phyloP scores from a whole-genome alignment of 2,329 filamentous ascomycete species.

The Trichoderma sp. region DNA sequence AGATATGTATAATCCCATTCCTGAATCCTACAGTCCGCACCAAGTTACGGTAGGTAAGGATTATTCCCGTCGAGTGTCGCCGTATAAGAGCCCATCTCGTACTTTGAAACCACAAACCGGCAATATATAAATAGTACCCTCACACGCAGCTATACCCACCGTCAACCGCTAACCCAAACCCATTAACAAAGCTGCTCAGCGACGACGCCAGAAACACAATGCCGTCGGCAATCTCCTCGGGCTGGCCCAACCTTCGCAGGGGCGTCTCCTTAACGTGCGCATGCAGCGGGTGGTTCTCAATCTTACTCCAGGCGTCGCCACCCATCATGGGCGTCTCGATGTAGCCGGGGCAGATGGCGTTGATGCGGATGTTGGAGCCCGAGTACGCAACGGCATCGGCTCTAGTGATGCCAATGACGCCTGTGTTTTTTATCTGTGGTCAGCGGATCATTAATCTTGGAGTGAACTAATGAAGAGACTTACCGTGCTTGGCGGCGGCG shows the following conservation, averaged over 20 bases:
- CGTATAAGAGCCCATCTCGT: neutral
- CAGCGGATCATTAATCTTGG: neutral
- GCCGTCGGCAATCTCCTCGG: slow-evolving; percentile 56
- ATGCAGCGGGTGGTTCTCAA: slow-evolving; percentile 32
- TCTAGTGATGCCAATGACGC: slow-evolving; percentile 53
- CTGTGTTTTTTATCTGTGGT: slow-evolving; percentile 19
- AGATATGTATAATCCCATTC: too few species aligned
- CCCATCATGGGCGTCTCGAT: slow-evolving; percentile 44
- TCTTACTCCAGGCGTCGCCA: slow-evolving; percentile 26
- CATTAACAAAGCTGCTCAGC: slow-evolving; percentile 40
- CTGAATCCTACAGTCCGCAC: neutral
- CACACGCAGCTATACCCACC: slow-evolving; percentile 39
- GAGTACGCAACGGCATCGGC: slow-evolving; percentile 57
- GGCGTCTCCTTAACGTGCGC: slow-evolving; percentile 37
- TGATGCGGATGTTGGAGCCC: slow-evolving; percentile 55
- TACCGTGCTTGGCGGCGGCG: slow-evolving; percentile 53
- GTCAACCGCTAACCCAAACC: slow-evolving; percentile 46
- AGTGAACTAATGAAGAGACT: neutral
- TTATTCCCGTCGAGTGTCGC: too few species aligned
- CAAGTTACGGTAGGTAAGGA: neutral
- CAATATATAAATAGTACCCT: neutral
- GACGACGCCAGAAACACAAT: slow-evolving; percentile 51
- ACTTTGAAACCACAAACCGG: rapidly evolving
- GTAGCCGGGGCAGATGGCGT: slow-evolving; percentile 60
- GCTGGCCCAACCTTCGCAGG: slow-evolving; percentile 46